Percentiles rank a stretch among this genome's conserved stretches.
These are phyloP conservation scores for Strobilomyces echinocephalus DNA, from an alignment of 768 basidiomycete genomes.

Conservation along the genomic window DNA sequence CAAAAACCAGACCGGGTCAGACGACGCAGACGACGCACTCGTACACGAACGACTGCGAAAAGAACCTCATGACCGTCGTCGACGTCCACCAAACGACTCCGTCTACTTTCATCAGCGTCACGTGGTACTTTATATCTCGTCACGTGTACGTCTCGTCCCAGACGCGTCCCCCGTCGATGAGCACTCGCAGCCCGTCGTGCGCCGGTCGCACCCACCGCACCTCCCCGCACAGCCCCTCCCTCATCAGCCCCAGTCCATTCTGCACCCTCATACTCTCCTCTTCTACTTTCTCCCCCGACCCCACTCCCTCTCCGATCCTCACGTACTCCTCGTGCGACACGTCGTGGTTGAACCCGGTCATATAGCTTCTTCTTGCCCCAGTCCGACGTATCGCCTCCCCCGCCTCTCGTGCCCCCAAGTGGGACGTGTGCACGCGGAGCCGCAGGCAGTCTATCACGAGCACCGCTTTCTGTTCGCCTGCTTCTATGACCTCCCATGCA, in stretches of 20 bases:
- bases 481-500: constrained; percentile 52
- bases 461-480: constrained; percentile 36
- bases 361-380: constrained; percentile 58
- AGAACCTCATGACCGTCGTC: constrained; percentile 46
- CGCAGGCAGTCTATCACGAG: constrained; percentile 77
- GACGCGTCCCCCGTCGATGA: constrained; percentile 41
- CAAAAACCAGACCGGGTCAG: not conserved
- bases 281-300: constrained; percentile 21
- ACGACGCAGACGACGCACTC: constrained; percentile 36
- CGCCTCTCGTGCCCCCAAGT: constrained; percentile 69
- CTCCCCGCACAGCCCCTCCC: constrained; percentile 42
- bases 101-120: not conserved
- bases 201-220: constrained; percentile 64
- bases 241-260: constrained; percentile 43
- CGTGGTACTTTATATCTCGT: constrained; percentile 7
- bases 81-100: constrained; percentile 30
- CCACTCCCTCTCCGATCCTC: constrained; percentile 52
- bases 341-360: constrained; percentile 75
- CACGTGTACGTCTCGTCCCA: constrained; percentile 48
- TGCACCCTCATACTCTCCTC: constrained; percentile 33
- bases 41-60: constrained; percentile 52
- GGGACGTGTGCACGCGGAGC: constrained; percentile 64
- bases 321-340: constrained; percentile 74
- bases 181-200: constrained; percentile 66
- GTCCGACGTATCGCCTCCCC: constrained; percentile 52